These are phyloP conservation scores for Cytospora leucostoma DNA, from an alignment of 2,329 filamentous ascomycete species.

Conservation along the genomic window DNA sequence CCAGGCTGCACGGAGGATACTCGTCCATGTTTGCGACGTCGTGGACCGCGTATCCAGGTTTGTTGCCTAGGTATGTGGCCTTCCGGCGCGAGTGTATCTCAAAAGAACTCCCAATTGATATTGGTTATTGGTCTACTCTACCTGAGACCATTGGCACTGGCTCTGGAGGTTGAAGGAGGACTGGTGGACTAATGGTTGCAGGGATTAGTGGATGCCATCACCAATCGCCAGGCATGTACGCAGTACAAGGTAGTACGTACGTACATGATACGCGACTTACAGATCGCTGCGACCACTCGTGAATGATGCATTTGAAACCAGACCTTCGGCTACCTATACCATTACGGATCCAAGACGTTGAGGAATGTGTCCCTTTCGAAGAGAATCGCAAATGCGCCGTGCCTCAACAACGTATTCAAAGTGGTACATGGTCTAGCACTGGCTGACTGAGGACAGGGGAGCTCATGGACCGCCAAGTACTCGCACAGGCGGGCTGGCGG, in stretches of 20 bases:
- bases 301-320: conserved; percentile 6
- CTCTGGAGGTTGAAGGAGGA: not conserved
- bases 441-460: not conserved
- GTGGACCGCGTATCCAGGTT: conserved; percentile 3
- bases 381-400: not conserved
- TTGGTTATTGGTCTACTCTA: not conserved
- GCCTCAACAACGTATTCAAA: not conserved
- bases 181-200: conserved; percentile 9
- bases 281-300: not conserved
- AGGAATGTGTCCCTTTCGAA: not conserved
- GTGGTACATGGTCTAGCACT: not conserved
- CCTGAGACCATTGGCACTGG: not conserved
- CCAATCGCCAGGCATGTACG: not conserved
- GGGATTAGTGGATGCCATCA: conserved; percentile 18
- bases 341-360: not conserved
- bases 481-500: conserved; percentile 3
- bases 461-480: not conserved
- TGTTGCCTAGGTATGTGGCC: not conserved
- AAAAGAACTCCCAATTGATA: not conserved
- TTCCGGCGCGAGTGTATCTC: not conserved
- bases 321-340: not conserved
- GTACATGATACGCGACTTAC: conserved; percentile 8
- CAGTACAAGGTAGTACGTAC: not conserved
- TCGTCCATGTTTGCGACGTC: conserved; percentile 65
- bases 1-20: conserved; percentile 76